A percentile compares a stretch with the other conserved stretches of the same genome.
These are phyloP conservation scores for Tylopilus balloui DNA, from an alignment of 768 basidiomycete species.

Conservation along the genomic window DNA sequence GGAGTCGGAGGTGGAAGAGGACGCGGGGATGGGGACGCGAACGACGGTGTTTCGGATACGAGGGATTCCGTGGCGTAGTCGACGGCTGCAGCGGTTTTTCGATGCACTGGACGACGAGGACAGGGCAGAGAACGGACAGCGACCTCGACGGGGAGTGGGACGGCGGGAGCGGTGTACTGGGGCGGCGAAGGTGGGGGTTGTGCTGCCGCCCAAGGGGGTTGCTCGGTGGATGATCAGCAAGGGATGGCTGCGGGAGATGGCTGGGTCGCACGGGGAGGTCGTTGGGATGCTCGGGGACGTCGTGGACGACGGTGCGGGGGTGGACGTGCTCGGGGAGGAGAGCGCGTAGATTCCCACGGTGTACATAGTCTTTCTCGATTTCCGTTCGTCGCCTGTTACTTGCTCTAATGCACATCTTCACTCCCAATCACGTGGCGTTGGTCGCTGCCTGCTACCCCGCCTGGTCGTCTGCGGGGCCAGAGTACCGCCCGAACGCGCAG, in stretches of 20 bases:
- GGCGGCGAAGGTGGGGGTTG: conserved; percentile 49
- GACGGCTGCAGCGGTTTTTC: conserved; percentile 57
- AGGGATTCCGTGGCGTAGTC: conserved; percentile 65
- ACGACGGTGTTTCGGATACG: conserved; percentile 47
- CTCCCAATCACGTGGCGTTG: conserved; percentile 79
- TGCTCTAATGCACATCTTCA: conserved; percentile 62
- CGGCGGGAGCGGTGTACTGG: conserved; percentile 53
- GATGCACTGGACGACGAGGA: conserved; percentile 57
- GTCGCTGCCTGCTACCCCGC: conserved; percentile 86
- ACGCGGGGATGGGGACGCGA: conserved; percentile 24
- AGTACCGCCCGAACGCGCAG: conserved; percentile 77
- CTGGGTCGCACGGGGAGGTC: conserved; percentile 45
- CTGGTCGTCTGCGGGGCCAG: conserved; percentile 69
- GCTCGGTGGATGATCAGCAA: conserved; percentile 75
- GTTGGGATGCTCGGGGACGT: conserved; percentile 38
- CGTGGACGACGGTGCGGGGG: conserved; percentile 41
- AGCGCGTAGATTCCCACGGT: conserved; percentile 38
- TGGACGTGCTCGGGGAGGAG: conserved; percentile 48
- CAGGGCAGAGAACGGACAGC: conserved; percentile 37
- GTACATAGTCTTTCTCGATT: not conserved
- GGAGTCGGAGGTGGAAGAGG: conserved; percentile 59
- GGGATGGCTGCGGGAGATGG: conserved; percentile 50
- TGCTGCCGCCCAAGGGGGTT: conserved; percentile 60
- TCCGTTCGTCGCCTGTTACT: too few species aligned
- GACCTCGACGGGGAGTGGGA: conserved; percentile 55